phyloP scores from a whole-genome alignment of 176 grass and related monocot species.

The Eleusine indica region DNA sequence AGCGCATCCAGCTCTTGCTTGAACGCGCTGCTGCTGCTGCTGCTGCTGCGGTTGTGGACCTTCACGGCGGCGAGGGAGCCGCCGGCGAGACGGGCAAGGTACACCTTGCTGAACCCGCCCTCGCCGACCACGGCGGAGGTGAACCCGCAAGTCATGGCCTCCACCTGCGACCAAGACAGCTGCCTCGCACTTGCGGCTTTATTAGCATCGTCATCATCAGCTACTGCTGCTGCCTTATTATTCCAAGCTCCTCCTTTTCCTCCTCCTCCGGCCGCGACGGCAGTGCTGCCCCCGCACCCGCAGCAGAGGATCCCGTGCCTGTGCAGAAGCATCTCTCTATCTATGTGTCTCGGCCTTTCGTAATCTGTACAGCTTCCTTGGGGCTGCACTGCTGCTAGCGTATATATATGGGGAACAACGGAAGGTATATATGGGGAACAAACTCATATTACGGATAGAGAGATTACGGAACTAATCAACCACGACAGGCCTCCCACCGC shows the following conservation, averaged over 20 bases:
- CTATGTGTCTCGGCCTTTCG: background rate
- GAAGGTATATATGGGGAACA: background rate
- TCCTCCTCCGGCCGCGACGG: background rate
- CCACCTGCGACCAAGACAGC: constrained; percentile 81
- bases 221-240: too few relatives aligned
- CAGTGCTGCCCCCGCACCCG: constrained; percentile 34
- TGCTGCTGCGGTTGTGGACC: constrained; percentile 80
- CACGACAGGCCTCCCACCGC: too few relatives aligned
- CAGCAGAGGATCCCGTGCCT: constrained; percentile 53
- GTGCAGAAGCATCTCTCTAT: constrained; percentile 27
- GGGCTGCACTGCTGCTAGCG: background rate
- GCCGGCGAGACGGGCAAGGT: constrained; percentile 61
- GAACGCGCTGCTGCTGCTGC: constrained; percentile 84
- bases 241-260: too few relatives aligned
- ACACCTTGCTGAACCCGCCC: constrained; percentile 91
- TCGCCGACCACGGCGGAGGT: constrained; percentile 69
- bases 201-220: too few relatives aligned
- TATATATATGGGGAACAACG: too few relatives aligned
- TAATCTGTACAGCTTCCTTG: background rate
- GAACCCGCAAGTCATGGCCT: constrained; percentile 69
- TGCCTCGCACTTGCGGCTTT: constrained; percentile 19
- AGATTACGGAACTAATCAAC: too few relatives aligned
- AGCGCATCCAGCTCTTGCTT: constrained; percentile 83
- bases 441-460: too few relatives aligned
- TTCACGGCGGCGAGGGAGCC: constrained; percentile 78